phyloP scores from a whole-genome alignment of 2,329 filamentous ascomycete genomes.

The Aureobasidium sp. region DNA sequence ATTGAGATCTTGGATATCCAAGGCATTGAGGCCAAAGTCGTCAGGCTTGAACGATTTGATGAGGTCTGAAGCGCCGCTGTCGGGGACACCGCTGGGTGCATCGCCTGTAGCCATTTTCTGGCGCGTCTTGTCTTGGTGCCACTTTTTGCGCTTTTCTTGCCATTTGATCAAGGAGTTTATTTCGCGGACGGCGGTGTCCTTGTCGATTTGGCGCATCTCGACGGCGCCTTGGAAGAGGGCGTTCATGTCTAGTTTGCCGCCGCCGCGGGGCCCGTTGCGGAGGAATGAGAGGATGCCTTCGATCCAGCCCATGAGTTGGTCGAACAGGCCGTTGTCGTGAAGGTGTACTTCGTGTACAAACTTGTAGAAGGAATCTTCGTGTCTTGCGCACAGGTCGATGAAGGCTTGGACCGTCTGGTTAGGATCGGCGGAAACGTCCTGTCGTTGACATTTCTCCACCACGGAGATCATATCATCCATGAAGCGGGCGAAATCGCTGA shows the following conservation, averaged over 20 bases:
- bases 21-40: slow-evolving; percentile 85
- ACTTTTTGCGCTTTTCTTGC: slow-evolving; percentile 94
- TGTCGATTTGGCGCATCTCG: slow-evolving; percentile 61
- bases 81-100: slow-evolving; percentile 1
- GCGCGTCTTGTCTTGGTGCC: slow-evolving; percentile 94
- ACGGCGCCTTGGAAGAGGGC: slow-evolving; percentile 79
- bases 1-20: slow-evolving; percentile 83
- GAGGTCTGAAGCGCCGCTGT: slow-evolving; percentile 46
- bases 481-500: slow-evolving; percentile 92
- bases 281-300: slow-evolving; percentile 93
- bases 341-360: slow-evolving; percentile 97
- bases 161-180: slow-evolving; percentile 82
- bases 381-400: slow-evolving; percentile 89
- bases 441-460: slow-evolving; percentile 58
- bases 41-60: slow-evolving; percentile 58
- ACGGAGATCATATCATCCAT: slow-evolving; percentile 88
- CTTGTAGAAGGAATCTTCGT: slow-evolving; percentile 97
- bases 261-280: slow-evolving; percentile 67
- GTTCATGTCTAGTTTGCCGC: slow-evolving; percentile 89
- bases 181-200: slow-evolving; percentile 65
- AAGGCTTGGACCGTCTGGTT: slow-evolving; percentile 98
- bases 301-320: slow-evolving; percentile 93
- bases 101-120: slow-evolving; percentile 94
- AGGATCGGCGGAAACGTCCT: slow-evolving; percentile 86
- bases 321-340: slow-evolving; percentile 94